Evolutionary conservation across 345 rosid species (phyloP), one percentile per base, ranked within the genome.

Genomic region (rapeseed (Brassica napus)): DNA sequence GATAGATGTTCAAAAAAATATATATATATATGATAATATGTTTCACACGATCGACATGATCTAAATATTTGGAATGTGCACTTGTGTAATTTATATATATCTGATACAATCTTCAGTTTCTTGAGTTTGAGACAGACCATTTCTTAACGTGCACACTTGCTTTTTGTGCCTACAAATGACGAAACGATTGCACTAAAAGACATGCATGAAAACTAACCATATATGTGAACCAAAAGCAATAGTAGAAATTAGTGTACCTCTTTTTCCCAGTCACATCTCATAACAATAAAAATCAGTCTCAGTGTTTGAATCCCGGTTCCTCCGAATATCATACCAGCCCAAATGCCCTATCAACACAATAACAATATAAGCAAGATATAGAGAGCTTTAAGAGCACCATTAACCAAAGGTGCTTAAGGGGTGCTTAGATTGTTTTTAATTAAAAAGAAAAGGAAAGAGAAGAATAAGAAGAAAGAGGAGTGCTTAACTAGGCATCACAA

Each of bases 231-330:
- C 55, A 49, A 49, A 11, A 47, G 15, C 15, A 47, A 47, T 14
- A 4, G 54, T 3, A n/a, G 5, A 49, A n/a, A 49, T 14, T 49
- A 1, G 1, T 16, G n/a, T 49, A 49, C 55, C 55, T 49, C 55
- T 49, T 49, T 77, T 4, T 86, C 81, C 94, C 94, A 91, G 63
- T 90, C 79, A 35, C 85, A 77, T 64, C 75, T 71, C 2, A 66
- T 55, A 0, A 86, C 85, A 39, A 88, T 77, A 34, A 86, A 44
- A 49, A 78, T 84, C 77, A 93, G 67, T 1, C 89, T 77, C 59
- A 86, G 31, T 0, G 97, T 91, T 66, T 90, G 93, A 49, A 49
- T 5, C 7, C 55, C 71, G 28, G 94, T 88, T 14, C 92, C 94
- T 8, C 92, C 92, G 14, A 88, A 71, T 55, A 90, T 89, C 97